Base-by-base conservation (phyloP, 2,329 filamentous ascomycete species). In the Lasiodiplodia hormozganensis region DNA sequence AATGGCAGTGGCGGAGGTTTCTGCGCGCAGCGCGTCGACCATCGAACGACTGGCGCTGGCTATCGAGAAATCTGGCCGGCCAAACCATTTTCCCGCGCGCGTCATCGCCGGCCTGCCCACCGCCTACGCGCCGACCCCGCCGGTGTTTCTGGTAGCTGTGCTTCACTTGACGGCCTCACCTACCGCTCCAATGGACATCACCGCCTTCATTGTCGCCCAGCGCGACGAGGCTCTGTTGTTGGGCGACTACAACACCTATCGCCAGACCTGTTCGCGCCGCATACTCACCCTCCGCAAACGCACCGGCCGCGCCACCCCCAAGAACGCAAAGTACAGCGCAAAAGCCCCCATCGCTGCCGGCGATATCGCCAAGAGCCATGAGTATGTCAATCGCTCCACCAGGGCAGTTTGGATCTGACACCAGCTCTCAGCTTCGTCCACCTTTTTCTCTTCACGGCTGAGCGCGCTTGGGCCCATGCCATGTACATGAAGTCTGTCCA, bases 401-500 rank as follows among this genome's bases (percentile, higher is more conserved):
- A 51, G 34, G 8, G 1, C 43, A n/a, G 21, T 40, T 23, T 53
- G 38, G 4, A 6, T 57, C 51, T 40, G 47, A 52, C 25, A 7
- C 31, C 69, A 18, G 56, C 21, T 4, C 25, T 18, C 73, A 96
- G 93, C 80, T 92, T 90, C 81, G 87, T 90, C 60, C 86, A 91
- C 72, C 85, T 97, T n/a, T 85, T 95, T 38, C 86, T 99, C 68
- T 88, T 97, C 75, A 92, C 89, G 49, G 90, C 94, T 70, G 96
- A 99, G 83, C 88, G 96, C 71, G 93, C 94, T 64, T 98, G 94
- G 93, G 95, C 96, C 47, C 91, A 97, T 79, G 95, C 94, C 69
- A 96, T 98, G 94, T 89, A 92, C 77, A 93, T 97, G 86, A 97
- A 97, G 81, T 88, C 93, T 4, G 84, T 88, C 23, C 93, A 96